A percentile compares a stretch with the other conserved stretches of the same genome.
Evolutionary conservation across 2,329 filamentous ascomycete species (phyloP).

Genomic region (Talaromyces sp.): DNA sequence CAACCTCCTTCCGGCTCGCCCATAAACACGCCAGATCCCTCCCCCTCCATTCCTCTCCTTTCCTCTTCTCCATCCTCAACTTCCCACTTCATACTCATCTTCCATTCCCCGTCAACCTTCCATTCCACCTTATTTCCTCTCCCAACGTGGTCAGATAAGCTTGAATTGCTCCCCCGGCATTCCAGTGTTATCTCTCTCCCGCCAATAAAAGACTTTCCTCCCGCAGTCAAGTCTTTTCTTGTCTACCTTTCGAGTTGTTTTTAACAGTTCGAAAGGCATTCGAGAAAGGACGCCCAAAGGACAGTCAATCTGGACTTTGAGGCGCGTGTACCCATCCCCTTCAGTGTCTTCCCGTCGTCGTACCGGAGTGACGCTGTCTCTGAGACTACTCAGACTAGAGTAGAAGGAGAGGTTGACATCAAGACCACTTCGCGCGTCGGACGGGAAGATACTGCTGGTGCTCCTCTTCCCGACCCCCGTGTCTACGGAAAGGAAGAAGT

Average conservation of each 20-base stretch:
- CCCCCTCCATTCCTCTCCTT: constrained; percentile 16
- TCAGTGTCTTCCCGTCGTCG: constrained; percentile 99
- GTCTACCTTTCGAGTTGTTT: constrained; percentile 49
- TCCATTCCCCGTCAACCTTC: constrained; percentile 11
- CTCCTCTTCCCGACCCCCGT: constrained; percentile 58
- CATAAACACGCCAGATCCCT: constrained; percentile 18
- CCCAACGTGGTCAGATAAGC: constrained; percentile 18
- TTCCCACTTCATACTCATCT: constrained; percentile 3
- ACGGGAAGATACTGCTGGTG: constrained; percentile 81
- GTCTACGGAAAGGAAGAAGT: constrained; percentile 80
- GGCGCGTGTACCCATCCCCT: constrained; percentile 97
- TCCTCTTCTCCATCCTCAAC: background rate
- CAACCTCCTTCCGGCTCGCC: constrained; percentile 8
- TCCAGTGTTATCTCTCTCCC: constrained; percentile 14
- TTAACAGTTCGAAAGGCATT: constrained; percentile 51
- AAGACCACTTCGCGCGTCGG: constrained; percentile 75
- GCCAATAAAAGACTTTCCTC: constrained; percentile 26
- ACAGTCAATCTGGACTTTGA: constrained; percentile 99
- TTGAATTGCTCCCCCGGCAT: constrained; percentile 15
- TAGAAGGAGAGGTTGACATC: constrained; percentile 85
- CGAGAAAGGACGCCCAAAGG: constrained; percentile 71
- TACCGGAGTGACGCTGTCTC: constrained; percentile 75
- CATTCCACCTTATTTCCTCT: constrained; percentile 16
- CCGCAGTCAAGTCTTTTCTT: constrained; percentile 45
- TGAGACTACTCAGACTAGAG: constrained; percentile 68